phyloP scores from a whole-genome alignment of 2,329 filamentous ascomycete species.

The Lachnum nothofagi region DNA sequence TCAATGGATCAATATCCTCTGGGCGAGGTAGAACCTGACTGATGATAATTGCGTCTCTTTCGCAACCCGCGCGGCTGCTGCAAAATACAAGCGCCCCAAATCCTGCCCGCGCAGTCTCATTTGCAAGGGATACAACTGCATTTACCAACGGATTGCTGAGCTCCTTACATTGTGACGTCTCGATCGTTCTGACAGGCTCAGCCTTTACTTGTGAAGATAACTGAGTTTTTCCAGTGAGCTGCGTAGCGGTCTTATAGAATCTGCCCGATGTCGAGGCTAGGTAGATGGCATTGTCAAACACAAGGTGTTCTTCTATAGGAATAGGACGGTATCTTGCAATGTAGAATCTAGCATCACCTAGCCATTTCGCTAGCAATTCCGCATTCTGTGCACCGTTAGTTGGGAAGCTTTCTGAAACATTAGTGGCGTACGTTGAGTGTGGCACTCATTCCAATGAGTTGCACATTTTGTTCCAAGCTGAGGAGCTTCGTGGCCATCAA shows the following conservation, averaged over 20 bases:
- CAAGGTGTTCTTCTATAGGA: conserved; percentile 70
- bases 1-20: conserved; percentile 37
- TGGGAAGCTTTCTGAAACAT: neutral
- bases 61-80: conserved; percentile 61
- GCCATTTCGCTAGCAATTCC: conserved; percentile 63
- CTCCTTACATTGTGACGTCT: conserved; percentile 54
- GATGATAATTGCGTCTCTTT: conserved; percentile 63
- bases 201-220: conserved; percentile 34
- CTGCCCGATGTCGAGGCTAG: conserved; percentile 53
- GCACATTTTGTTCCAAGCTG: conserved; percentile 60
- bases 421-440: conserved; percentile 56
- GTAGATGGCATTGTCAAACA: conserved; percentile 66
- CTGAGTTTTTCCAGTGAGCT: conserved; percentile 38
- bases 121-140: conserved; percentile 63
- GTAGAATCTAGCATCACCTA: conserved; percentile 61
- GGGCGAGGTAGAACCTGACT: conserved; percentile 58
- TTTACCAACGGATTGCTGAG: conserved; percentile 62
- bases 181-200: conserved; percentile 45
- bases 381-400: conserved; percentile 52
- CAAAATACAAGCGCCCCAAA: conserved; percentile 72
- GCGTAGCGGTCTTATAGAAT: conserved; percentile 53
- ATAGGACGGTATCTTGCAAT: conserved; percentile 68
- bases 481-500: conserved; percentile 68
- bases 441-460: conserved; percentile 68
- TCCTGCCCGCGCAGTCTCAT: conserved; percentile 62